Conservation (phyloP, 257 asterid genomes). For the Scutellaria minor region DNA sequence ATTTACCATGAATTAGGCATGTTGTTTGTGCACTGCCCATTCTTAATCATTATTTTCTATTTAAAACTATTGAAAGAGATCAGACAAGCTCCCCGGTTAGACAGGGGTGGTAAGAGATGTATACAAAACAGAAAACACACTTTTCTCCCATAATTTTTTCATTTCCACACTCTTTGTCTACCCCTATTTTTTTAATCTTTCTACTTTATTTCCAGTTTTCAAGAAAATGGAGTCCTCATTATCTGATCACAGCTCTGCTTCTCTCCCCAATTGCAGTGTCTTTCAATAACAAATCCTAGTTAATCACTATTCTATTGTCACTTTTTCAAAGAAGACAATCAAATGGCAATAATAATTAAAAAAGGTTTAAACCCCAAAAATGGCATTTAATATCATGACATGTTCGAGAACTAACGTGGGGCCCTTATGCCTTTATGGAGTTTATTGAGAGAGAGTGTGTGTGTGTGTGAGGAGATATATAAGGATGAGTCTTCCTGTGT, state of each 20-base stretch:
- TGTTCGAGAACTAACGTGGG: constrained; percentile 42
- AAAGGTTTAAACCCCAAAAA: constrained; percentile 5
- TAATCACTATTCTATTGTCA: constrained; percentile 30
- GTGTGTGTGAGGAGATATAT: constrained; percentile 30
- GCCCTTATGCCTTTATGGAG: constrained; percentile 37
- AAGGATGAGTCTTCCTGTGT: constrained; percentile 26
- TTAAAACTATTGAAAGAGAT: constrained; percentile 2
- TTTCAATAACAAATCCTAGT: constrained; percentile 32
- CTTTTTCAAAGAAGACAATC: constrained; percentile 31
- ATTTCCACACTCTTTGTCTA: constrained; percentile 33
- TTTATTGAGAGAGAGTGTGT: constrained; percentile 25
- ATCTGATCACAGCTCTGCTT: constrained; percentile 23
- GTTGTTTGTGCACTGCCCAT: constrained; percentile 2
- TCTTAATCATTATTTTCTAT: not conserved
- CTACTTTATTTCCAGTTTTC: constrained; percentile 34
- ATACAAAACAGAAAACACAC: not conserved
- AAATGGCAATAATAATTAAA: not conserved
- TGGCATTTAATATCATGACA: constrained; percentile 38
- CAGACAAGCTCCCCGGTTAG: constrained; percentile 34
- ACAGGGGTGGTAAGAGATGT: constrained; percentile 2
- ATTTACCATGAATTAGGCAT: constrained; percentile 20
- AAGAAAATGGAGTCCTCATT: constrained; percentile 45
- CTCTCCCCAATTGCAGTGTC: constrained; percentile 37
- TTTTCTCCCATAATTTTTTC: constrained; percentile 2
- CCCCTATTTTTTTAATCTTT: not conserved